Percentiles rank a stretch among this genome's conserved stretches.
Conservation (phyloP, 2,329 filamentous ascomycete genomes). For the Juglanconis sp. region DNA sequence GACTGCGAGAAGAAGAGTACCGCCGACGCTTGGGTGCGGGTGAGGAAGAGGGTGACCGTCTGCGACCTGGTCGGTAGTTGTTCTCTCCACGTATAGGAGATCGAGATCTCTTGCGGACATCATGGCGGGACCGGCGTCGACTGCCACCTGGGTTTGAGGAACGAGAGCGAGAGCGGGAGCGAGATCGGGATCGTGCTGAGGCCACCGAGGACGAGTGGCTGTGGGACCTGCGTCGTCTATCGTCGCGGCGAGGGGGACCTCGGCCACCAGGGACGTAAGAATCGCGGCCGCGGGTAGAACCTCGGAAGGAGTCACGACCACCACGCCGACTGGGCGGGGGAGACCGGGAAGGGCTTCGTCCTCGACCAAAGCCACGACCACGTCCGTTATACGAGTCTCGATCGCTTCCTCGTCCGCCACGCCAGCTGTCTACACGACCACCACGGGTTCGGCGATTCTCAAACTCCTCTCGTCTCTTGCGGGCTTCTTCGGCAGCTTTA, state of each 20-base stretch:
- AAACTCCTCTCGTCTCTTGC: conserved; percentile 67
- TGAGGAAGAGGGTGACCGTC: conserved; percentile 33
- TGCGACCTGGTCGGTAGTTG: conserved; percentile 23
- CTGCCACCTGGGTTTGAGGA: conserved; percentile 12
- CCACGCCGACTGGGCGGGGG: conserved; percentile 43
- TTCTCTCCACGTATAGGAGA: conserved; percentile 32
- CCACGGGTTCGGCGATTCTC: conserved; percentile 57
- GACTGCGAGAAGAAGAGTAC: conserved; percentile 46
- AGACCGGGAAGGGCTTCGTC: conserved; percentile 44
- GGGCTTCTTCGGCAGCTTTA: conserved; percentile 72
- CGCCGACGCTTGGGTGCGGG: conserved; percentile 49
- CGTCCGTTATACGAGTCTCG: conserved; percentile 43
- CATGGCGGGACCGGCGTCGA: conserved; percentile 19
- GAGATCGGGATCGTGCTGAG: conserved; percentile 30
- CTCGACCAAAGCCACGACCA: conserved; percentile 42
- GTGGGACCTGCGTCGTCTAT: conserved; percentile 41
- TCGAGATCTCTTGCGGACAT: conserved; percentile 30
- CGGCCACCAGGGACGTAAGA: conserved; percentile 50
- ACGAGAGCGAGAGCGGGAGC: conserved; percentile 29
- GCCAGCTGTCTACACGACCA: conserved; percentile 48
- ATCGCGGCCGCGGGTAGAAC: conserved; percentile 37
- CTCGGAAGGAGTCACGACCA: conserved; percentile 38
- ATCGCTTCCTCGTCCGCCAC: conserved; percentile 48
- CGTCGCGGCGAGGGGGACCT: conserved; percentile 36
- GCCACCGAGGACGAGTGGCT: conserved; percentile 34